Evolutionary conservation across 2,329 filamentous ascomycete genomes (phyloP), one percentile per base, ranked within the genome.

Genomic region (Venturia pyrina): DNA sequence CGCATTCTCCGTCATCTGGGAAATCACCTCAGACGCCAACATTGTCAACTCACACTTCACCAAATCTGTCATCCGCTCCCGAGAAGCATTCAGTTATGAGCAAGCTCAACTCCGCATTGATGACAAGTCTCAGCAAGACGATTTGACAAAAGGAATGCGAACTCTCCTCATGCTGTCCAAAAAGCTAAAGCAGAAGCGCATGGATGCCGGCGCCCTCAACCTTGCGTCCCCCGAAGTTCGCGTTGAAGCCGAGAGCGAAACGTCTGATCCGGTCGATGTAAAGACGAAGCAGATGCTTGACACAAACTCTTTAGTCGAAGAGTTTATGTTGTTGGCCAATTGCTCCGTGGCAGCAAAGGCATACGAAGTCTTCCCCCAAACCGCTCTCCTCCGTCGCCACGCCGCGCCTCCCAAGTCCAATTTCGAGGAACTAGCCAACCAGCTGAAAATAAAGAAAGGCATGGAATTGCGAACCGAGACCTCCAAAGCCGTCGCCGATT

Each of bases 291-390:
- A 93, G 71, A 86, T 93, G 63, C 87, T 99, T 46, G 93, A 95
- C 73, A 99, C 95, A 64, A 99, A 98, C 80, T 97, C 93, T 28
- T 85, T 99, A 5, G 96, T 99, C 37, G 95, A 99, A 75, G 95
- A 99, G 75, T 98, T 99, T 82, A 99, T 99, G 95, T 82, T 99
- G 73, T 89, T 98, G 75, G 96, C 95, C 81, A 99, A 99, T 79
- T 92, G 91, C 73, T 93, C 89, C 70, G 96, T 99, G 40, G 95
- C 93, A 7, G 85, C 87, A 70, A 93, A 91, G 76, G 96, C 96
- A 73, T 91, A 96, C 79, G 85, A 90, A 62, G 87, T 92, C 2
- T 98, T 97, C 78, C 93, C 95, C 0, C 93, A 99, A 77, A 98
- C 93, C 0, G 95, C 95, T 62, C 87, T 99, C 71, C 86, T 99